These are phyloP conservation scores for Talaromyces sp. DNA, from an alignment of 2,329 filamentous ascomycete genomes.

Conservation along the genomic window DNA sequence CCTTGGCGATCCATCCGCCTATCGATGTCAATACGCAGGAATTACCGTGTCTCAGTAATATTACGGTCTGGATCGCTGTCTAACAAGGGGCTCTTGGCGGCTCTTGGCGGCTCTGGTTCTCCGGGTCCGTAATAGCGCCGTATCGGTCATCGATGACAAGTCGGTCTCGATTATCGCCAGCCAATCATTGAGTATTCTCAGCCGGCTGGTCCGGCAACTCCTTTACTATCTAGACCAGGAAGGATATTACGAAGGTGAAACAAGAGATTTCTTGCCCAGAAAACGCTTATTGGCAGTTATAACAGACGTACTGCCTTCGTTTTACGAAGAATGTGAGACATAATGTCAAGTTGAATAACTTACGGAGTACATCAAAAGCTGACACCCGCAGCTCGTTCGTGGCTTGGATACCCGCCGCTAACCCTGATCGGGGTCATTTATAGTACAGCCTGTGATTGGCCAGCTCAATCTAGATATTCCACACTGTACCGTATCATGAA, in stretches of 20 bases:
- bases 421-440: background rate
- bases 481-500: background rate
- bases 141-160: background rate
- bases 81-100: background rate
- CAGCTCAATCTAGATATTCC: background rate
- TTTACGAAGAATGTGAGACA: background rate
- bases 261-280: background rate
- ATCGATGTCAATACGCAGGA: background rate
- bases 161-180: background rate
- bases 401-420: background rate
- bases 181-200: background rate
- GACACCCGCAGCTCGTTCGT: background rate
- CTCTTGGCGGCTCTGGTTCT: background rate
- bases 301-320: background rate
- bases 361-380: background rate
- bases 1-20: conserved; percentile 7
- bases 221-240: background rate
- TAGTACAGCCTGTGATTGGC: background rate
- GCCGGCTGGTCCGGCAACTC: background rate
- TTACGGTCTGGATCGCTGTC: background rate
- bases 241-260: background rate
- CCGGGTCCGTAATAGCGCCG: background rate
- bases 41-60: background rate
- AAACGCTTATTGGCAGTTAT: background rate
- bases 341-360: background rate